Evolutionary conservation across 2,329 filamentous ascomycete genomes (phyloP), one percentile per base, ranked within the genome.

Genomic region (Phyllosticta citribraziliensis): DNA sequence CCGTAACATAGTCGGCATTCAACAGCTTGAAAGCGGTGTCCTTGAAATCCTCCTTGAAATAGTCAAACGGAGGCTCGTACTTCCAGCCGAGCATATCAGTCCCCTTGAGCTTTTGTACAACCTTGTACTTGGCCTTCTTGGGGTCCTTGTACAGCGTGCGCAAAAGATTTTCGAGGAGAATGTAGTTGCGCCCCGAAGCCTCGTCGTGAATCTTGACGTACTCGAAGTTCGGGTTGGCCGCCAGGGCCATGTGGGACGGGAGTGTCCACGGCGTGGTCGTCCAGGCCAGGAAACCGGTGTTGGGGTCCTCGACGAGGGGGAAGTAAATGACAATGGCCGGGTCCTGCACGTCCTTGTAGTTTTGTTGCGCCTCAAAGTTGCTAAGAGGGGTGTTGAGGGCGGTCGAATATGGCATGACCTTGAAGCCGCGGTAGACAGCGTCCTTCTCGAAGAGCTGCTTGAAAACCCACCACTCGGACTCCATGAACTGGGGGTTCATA

Each of bases 401-500:
- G 1, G 91, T 97, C 30, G 91, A 96, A 75, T 94, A 97, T 12
- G 93, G 93, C 89, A 97, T 94, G 64, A 97, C 91, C 70, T 87
- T 86, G 75, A 94, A 89, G 52, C 91, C 92, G 67, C 91, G 88
- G 73, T 97, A 97, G 60, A 97, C 91, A 64, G 88, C 81, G 61
- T 86, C 89, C 76, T 96, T 96, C 68, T 96, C 89, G 73, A 90
- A 95, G 24, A 97, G 81, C 72, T 93, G 85, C 79, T 94, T 95
- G 80, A 96, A 96, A 19, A 94, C 88, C 92, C 93, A 97, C 93
- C 93, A 97, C 66, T 89, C 85, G 0, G 88, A 88, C 78, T 97
- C 93, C 93, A 97, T 97, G 77, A 95, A 97, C 20, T 80, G 86
- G n/a, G 87, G 82, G 73, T 97, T 88, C 91, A 97, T 96, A 40